Percentiles rank a stretch among this genome's conserved stretches.
These are phyloP conservation scores for Mrakia gelida DNA, from an alignment of 768 basidiomycete genomes.

Conservation along the genomic window DNA sequence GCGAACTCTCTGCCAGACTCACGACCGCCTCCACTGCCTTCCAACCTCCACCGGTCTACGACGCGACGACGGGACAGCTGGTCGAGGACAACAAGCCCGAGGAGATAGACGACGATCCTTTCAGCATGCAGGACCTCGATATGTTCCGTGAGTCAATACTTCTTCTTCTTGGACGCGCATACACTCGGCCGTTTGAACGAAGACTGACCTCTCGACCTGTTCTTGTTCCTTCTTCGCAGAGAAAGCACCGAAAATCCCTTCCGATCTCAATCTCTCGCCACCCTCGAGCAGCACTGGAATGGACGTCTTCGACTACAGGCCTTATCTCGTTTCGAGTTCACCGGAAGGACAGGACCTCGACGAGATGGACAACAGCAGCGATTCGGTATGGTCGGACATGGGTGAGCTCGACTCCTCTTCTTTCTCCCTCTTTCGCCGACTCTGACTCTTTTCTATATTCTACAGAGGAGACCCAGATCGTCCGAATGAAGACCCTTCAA, in stretches of 20 bases:
- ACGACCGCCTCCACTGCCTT: neutral
- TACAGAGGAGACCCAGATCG: neutral
- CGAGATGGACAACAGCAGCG: neutral
- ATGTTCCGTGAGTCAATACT: neutral
- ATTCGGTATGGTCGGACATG: neutral
- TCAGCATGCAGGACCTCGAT: neutral
- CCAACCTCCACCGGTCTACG: neutral
- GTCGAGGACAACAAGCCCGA: neutral
- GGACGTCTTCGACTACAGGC: neutral
- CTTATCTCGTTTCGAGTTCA: neutral
- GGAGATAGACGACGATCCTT: slow-evolving; percentile 6
- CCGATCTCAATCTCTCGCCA: neutral
- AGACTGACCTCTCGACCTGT: neutral
- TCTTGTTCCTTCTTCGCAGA: neutral
- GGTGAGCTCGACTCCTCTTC: neutral
- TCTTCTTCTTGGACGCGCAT: neutral
- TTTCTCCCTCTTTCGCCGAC: neutral
- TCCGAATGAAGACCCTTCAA: neutral
- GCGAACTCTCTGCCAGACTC: neutral
- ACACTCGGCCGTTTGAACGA: neutral
- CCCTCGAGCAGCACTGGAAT: neutral
- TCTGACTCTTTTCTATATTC: too few species aligned
- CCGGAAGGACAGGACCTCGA: neutral
- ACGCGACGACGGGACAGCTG: neutral
- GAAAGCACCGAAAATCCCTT: neutral